Percentiles rank a stretch among this genome's conserved stretches.
These are phyloP conservation scores for Priceomyces castillae DNA, from an alignment of 805 yeast species.

Conservation along the genomic window DNA sequence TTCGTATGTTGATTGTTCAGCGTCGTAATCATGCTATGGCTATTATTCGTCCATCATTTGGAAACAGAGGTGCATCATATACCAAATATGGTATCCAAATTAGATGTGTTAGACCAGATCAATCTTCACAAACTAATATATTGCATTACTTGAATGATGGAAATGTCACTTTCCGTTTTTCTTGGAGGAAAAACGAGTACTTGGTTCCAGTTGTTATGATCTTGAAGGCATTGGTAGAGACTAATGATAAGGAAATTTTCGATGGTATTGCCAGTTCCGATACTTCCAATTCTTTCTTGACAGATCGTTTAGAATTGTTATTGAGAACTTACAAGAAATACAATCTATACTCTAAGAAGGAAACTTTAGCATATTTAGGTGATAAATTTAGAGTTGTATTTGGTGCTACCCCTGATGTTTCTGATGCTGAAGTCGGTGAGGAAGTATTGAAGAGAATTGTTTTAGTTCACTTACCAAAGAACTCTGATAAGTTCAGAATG, in stretches of 20 bases:
- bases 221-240: constrained; percentile 83
- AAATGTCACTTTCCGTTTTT: constrained; percentile 91
- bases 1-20: constrained; percentile 97
- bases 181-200: constrained; percentile 96
- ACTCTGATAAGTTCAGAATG: constrained; percentile 81
- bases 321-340: constrained; percentile 85
- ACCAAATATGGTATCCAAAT: constrained; percentile 90
- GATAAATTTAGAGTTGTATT: constrained; percentile 93
- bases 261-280: constrained; percentile 95
- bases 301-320: constrained; percentile 94
- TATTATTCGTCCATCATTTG: constrained; percentile 88
- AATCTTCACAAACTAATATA: constrained; percentile 97
- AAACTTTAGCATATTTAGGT: constrained; percentile 91
- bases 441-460: constrained; percentile 82
- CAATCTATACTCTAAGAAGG: constrained; percentile 72
- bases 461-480: constrained; percentile 76
- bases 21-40: constrained; percentile 99
- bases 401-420: constrained; percentile 81
- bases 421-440: constrained; percentile 88
- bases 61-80: constrained; percentile 90
- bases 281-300: constrained; percentile 81
- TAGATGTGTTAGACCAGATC: constrained; percentile 93
- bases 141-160: constrained; percentile 94
- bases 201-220: constrained; percentile 91
- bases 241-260: constrained; percentile 92